These are phyloP conservation scores for Clarkia xantiana DNA, from an alignment of 345 rosid species.

Conservation along the genomic window DNA sequence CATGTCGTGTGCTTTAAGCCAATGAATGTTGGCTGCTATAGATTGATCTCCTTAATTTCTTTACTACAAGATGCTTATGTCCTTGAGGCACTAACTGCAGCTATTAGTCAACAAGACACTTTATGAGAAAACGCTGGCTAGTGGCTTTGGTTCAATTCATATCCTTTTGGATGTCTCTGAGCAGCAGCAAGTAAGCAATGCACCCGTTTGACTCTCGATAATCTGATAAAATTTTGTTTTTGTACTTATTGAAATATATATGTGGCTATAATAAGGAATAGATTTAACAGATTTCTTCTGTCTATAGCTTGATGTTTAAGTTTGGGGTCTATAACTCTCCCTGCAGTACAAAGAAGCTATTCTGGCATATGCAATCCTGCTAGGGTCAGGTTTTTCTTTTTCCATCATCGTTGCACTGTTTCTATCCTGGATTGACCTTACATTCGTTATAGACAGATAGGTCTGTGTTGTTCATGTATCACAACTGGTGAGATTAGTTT, in stretches of 20 bases:
- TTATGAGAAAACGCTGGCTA: constrained; percentile 90
- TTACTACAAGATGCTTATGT: constrained; percentile 4
- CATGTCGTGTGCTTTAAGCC: background rate
- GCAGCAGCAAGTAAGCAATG: constrained; percentile 65
- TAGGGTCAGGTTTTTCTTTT: constrained; percentile 47
- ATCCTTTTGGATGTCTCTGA: constrained; percentile 95
- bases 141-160: constrained; percentile 91
- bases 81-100: constrained; percentile 24
- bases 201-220: constrained; percentile 4
- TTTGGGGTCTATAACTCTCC: constrained; percentile 1
- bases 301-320: background rate
- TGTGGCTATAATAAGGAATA: background rate
- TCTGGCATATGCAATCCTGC: constrained; percentile 71
- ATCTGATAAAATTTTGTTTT: background rate
- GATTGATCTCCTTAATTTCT: background rate
- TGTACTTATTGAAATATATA: too few relatives aligned
- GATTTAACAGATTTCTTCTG: background rate
- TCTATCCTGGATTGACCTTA: background rate
- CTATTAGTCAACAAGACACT: constrained; percentile 85
- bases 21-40: background rate
- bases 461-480: background rate
- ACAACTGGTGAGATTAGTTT: background rate
- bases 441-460: too few relatives aligned
- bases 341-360: constrained; percentile 91
- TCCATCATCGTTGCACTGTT: background rate